Conservation (phyloP, 495 filamentous ascomycete genomes). For the Daldinia childiae region DNA sequence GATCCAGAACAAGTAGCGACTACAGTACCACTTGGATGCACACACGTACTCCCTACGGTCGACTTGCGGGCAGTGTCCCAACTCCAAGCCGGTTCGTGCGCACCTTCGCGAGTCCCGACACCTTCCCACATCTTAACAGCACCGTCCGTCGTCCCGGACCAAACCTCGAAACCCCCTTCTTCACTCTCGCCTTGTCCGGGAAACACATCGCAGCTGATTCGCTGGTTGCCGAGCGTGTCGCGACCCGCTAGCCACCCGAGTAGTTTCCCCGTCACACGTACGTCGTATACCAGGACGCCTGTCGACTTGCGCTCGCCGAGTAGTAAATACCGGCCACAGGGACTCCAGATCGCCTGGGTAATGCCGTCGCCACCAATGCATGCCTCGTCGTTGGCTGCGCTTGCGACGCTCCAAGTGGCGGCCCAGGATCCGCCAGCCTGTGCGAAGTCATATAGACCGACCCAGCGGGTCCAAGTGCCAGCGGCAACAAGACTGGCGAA, state of each 20-base stretch:
- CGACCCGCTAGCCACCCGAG: slow-evolving; percentile 78
- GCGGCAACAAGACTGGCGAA: slow-evolving; percentile 72
- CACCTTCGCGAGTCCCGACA: slow-evolving; percentile 63
- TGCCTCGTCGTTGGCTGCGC: slow-evolving; percentile 48
- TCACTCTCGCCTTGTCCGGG: slow-evolving; percentile 49
- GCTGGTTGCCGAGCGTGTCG: slow-evolving; percentile 76
- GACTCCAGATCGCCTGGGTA: slow-evolving; percentile 80
- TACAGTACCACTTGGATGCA: slow-evolving; percentile 74
- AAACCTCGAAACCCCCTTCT: slow-evolving; percentile 71
- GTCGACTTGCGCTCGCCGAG: slow-evolving; percentile 84
- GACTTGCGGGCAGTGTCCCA: slow-evolving; percentile 68
- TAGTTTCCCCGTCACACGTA: slow-evolving; percentile 74
- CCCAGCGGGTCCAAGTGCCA: slow-evolving; percentile 78
- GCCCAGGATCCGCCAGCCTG: slow-evolving; percentile 69
- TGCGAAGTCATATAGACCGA: slow-evolving; percentile 79
- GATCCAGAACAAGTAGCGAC: slow-evolving; percentile 79
- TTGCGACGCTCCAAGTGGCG: slow-evolving; percentile 68
- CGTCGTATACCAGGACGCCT: slow-evolving; percentile 82
- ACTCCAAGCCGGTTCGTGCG: slow-evolving; percentile 63
- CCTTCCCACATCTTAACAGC: slow-evolving; percentile 78
- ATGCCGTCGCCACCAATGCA: slow-evolving; percentile 72
- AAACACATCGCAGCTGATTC: slow-evolving; percentile 77
- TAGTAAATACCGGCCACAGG: slow-evolving; percentile 86
- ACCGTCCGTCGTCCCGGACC: slow-evolving; percentile 87
- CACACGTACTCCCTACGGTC: slow-evolving; percentile 67